phyloP scores from a whole-genome alignment of 1,139 yeast genomes.

The Scheffersomyces stambukii region DNA sequence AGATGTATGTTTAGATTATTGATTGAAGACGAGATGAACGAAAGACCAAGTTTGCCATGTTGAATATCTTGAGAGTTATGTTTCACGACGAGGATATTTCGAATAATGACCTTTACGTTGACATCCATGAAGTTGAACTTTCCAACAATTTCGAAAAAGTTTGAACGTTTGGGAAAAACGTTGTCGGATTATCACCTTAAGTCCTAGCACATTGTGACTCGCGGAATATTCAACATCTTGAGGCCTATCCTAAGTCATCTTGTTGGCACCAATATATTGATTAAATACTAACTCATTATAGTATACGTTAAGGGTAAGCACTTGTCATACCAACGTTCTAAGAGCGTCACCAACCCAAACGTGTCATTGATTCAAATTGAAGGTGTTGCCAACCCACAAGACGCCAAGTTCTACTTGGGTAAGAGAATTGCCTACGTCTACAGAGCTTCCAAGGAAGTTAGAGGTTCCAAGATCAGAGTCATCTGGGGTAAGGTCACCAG shows the following conservation, averaged over 20 bases:
- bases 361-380: slow-evolving; percentile 94
- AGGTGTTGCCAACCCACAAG: slow-evolving; percentile 88
- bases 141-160: background rate
- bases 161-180: too few species aligned
- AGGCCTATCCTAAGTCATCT: too few species aligned
- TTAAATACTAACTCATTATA: slow-evolving; percentile 48
- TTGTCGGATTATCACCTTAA: too few species aligned
- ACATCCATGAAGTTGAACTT: slow-evolving; percentile 1
- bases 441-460: slow-evolving; percentile 97
- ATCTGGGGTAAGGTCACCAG: slow-evolving; percentile 99
- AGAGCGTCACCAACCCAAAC: slow-evolving; percentile 97
- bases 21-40: background rate
- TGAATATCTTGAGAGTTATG: too few species aligned
- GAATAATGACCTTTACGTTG: too few species aligned
- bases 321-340: slow-evolving; percentile 99
- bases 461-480: slow-evolving; percentile 99
- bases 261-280: too few species aligned
- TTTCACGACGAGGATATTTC: too few species aligned
- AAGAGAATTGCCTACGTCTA: slow-evolving; percentile 99
- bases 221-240: too few species aligned
- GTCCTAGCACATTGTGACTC: too few species aligned
- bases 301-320: slow-evolving; percentile 99
- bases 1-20: slow-evolving; percentile 70
- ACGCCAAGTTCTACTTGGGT: slow-evolving; percentile 98
- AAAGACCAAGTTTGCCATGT: background rate